Conservation (phyloP, 2,329 filamentous ascomycete genomes). For the Botrytis porri region DNA sequence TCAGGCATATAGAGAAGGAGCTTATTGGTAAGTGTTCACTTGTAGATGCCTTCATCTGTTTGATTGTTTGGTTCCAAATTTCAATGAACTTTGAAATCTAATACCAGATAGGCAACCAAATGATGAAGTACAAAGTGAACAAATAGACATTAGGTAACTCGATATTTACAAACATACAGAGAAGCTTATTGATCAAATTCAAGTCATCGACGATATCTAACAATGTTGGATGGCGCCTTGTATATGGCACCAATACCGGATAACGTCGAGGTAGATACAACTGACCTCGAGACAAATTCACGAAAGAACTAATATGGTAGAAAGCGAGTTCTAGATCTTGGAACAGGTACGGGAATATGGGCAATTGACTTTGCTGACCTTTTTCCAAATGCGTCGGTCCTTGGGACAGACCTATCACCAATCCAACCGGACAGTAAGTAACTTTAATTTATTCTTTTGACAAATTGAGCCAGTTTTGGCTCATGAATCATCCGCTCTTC, state of each 20-base stretch:
- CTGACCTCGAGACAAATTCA: not conserved
- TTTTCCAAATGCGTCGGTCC: conserved; percentile 36
- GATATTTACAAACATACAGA: not conserved
- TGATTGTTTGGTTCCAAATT: not conserved
- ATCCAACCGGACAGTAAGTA: conserved; percentile 39
- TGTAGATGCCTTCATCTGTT: not conserved
- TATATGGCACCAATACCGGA: conserved; percentile 36
- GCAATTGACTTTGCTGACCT: conserved; percentile 41
- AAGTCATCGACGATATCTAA: conserved; percentile 37
- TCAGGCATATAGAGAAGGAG: conserved; percentile 46
- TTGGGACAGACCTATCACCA: conserved; percentile 39
- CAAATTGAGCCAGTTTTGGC: not conserved
- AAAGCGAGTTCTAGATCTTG: conserved; percentile 25
- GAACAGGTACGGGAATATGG: conserved; percentile 47
- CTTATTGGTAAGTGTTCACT: conserved; percentile 32
- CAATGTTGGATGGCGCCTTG: conserved; percentile 31
- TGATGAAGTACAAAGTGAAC: conserved; percentile 36
- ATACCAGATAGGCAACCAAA: conserved; percentile 32
- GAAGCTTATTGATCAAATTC: not conserved
- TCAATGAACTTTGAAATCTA: not conserved
- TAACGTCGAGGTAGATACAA: conserved; percentile 26
- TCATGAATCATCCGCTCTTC: not conserved
- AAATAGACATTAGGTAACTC: conserved; percentile 31
- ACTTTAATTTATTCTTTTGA: not conserved
- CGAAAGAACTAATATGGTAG: not conserved